Conservation (phyloP, 148 eudicot species). For the Arbutus unedo region DNA sequence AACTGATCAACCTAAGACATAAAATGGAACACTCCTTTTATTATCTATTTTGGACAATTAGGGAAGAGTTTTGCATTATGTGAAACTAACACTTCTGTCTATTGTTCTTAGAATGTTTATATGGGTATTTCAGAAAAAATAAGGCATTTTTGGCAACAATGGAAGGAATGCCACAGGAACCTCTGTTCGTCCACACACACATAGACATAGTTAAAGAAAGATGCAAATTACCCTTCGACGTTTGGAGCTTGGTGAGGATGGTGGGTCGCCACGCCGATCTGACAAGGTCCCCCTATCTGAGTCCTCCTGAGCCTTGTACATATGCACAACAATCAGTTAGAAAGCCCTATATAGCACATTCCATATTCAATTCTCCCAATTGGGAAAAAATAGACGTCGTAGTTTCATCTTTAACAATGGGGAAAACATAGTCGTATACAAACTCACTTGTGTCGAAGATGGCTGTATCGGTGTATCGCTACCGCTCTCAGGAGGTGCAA, state of each 20-base stretch:
- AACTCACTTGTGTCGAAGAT: slow-evolving; percentile 22
- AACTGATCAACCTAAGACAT: neutral
- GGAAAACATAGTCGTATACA: neutral
- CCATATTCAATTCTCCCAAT: neutral
- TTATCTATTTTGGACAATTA: neutral
- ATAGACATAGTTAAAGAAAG: neutral
- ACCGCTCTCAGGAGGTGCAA: slow-evolving; percentile 16
- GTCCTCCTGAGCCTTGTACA: slow-evolving; percentile 34
- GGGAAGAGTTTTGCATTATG: neutral
- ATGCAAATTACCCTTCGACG: slow-evolving; percentile 41
- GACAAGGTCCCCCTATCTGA: slow-evolving; percentile 22
- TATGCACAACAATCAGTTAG: slow-evolving; percentile 5
- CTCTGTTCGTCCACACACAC: neutral
- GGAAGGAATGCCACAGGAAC: neutral
- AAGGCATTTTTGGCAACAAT: neutral
- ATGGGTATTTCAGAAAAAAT: neutral
- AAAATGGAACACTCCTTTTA: neutral
- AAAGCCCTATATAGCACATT: neutral
- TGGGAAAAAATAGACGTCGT: neutral
- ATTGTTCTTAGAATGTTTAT: neutral
- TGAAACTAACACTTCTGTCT: neutral
- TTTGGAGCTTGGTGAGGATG: slow-evolving; percentile 28
- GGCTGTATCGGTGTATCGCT: slow-evolving; percentile 18
- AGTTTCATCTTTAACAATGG: neutral
- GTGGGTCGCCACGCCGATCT: slow-evolving; percentile 22